Evolutionary conservation across 202 grass and related monocot species (phyloP), one percentile per base, ranked within the genome.

Genomic region (Schoenoplectus triqueter): DNA sequence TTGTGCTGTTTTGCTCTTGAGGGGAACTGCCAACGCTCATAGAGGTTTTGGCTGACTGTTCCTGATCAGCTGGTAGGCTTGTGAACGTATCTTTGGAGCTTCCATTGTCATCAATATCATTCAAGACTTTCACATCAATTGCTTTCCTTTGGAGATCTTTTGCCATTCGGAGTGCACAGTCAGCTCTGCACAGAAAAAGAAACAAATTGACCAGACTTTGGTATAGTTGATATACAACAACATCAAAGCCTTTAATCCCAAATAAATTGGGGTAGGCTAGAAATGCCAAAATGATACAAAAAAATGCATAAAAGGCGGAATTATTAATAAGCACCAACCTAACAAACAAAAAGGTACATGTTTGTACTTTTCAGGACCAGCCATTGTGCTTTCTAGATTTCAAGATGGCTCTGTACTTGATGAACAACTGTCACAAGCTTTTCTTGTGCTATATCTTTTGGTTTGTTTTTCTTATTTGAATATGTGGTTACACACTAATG

Each of bases 161-260:
- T 62, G 93, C 89, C 93, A 94, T 99, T 82, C 88, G 92, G 66
- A 99, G 82, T 14, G 97, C 97, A 86, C 87, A 99, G 85, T 96
- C 92, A 91, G 93, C 92, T 86, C 97, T 99, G 84, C 63, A 88
- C 39, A 84, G 86, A 40, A 87, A 40, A 64, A 87, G 78, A 92
- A 67, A 13, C 80, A 82, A 67, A 19, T 18, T 86, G 71, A 92
- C 83, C 31, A 78, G 22, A 78, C 20, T 44, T 78, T 78, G 39
- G 10, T 59, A 78, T 61, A 44, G 22, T 78, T 78, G 31, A 78
- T 78, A 60, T 78, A 31, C 31, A 31, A 31, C 31, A 31, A 31
- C 31, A 31, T 31, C 31, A 31, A 31, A 31, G 31, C 31, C 31
- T 31, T 31, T 31, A 31, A 31, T 31, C 31, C 31, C 31, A 31